Percentiles rank a stretch among this genome's conserved stretches.
These are phyloP conservation scores for Oryza brachyantha DNA, from an alignment of 176 grass and related monocot genomes.

Conservation along the genomic window DNA sequence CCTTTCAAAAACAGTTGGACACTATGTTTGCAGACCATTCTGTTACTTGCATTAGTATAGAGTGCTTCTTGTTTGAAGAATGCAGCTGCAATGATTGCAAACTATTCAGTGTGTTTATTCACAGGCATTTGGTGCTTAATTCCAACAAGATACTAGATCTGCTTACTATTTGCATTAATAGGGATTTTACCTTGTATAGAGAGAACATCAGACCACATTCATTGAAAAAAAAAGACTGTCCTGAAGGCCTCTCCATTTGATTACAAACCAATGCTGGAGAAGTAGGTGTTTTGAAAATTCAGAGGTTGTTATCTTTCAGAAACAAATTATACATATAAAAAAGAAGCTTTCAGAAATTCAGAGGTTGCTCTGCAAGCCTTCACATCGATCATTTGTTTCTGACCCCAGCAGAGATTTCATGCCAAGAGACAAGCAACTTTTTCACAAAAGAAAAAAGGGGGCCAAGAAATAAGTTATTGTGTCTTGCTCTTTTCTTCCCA, in stretches of 20 bases:
- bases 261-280: background rate
- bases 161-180: background rate
- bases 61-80: background rate
- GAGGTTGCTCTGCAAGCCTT: background rate
- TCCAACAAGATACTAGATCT: background rate
- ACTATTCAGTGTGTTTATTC: background rate
- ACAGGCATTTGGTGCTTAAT: background rate
- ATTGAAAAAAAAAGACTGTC: background rate
- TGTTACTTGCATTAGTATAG: background rate
- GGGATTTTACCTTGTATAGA: background rate
- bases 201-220: background rate
- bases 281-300: background rate
- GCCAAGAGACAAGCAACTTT: constrained; percentile 9
- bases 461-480: background rate
- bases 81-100: background rate
- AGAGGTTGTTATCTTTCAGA: background rate
- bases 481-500: background rate
- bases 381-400: background rate
- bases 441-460: background rate
- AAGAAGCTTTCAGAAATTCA: background rate
- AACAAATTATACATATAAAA: too few relatives aligned
- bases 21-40: background rate
- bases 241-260: background rate
- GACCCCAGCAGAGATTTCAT: background rate
- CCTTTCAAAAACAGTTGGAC: too few relatives aligned